A percentile compares a stretch with the other conserved stretches of the same genome.
Conservation (phyloP, 441 rosid species). For the Syzygium malaccense region DNA sequence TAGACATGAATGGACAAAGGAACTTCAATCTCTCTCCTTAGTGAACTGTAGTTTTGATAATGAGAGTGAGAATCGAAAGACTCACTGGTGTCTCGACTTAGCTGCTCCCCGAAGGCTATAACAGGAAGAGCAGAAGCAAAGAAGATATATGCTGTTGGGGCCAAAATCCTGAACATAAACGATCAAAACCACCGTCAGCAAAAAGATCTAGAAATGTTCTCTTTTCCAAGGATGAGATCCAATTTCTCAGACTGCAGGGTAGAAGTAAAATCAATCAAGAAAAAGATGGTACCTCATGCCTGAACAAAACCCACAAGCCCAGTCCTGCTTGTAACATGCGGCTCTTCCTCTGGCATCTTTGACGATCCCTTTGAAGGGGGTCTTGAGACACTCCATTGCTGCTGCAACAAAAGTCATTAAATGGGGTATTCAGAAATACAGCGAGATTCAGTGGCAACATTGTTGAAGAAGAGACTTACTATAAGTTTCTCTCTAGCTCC, state of each 20-base stretch:
- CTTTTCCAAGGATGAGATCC: not conserved
- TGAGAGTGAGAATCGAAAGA: not conserved
- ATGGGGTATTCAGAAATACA: not conserved
- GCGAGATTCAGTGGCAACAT: not conserved
- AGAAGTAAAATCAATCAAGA: not conserved
- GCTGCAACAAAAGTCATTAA: not conserved
- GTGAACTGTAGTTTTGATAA: not conserved
- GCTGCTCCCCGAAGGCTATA: constrained; percentile 87
- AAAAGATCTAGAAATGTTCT: not conserved
- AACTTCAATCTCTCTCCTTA: not conserved
- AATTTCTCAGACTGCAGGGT: not conserved
- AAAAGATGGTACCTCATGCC: constrained; percentile 42
- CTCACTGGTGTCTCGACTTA: constrained; percentile 71
- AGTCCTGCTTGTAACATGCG: constrained; percentile 68
- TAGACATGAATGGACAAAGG: not conserved
- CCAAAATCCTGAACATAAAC: constrained; percentile 43
- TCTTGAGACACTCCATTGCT: constrained; percentile 39
- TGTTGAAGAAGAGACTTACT: not conserved
- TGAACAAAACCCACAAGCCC: constrained; percentile 43
- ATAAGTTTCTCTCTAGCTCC: not conserved
- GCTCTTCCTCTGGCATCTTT: constrained; percentile 61
- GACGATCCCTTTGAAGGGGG: constrained; percentile 59
- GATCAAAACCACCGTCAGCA: not conserved
- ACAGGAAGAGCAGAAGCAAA: constrained; percentile 95
- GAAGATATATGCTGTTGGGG: constrained; percentile 75